Evolutionary conservation across 257 asterid genomes (phyloP).

Genomic region (Verbascum thapsus): DNA sequence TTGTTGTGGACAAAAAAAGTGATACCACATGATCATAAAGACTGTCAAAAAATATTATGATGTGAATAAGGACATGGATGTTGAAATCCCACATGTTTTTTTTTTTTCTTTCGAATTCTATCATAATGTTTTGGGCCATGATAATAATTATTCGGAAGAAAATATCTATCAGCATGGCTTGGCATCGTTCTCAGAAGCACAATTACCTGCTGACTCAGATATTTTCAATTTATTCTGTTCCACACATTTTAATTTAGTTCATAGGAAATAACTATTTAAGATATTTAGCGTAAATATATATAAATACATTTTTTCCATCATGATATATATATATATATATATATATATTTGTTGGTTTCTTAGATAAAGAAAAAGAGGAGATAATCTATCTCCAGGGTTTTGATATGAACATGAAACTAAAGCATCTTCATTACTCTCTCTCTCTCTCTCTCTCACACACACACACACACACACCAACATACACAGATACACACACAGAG

Average conservation of each 20-base stretch:
- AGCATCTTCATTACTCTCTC: too few relatives aligned
- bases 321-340: too few relatives aligned
- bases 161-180: slow-evolving; percentile 47
- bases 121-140: slow-evolving; percentile 39
- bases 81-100: slow-evolving; percentile 29
- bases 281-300: too few relatives aligned
- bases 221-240: slow-evolving; percentile 15
- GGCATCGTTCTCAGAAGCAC: slow-evolving; percentile 43
- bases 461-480: too few relatives aligned
- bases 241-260: slow-evolving; percentile 23
- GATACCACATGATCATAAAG: slow-evolving; percentile 23
- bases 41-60: slow-evolving; percentile 25
- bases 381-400: too few relatives aligned
- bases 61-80: slow-evolving; percentile 28
- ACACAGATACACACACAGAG: too few relatives aligned
- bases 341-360: too few relatives aligned
- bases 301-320: too few relatives aligned
- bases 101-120: slow-evolving; percentile 4
- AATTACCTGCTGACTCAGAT: slow-evolving; percentile 36
- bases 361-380: too few relatives aligned
- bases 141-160: slow-evolving; percentile 44
- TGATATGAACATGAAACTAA: too few relatives aligned
- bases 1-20: slow-evolving; percentile 3
- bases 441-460: too few relatives aligned
- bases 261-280: background rate